Percentiles rank a stretch among this genome's conserved stretches.
phyloP scores from a whole-genome alignment of 805 yeast genomes.

The Yamadazyma kitorensis region DNA sequence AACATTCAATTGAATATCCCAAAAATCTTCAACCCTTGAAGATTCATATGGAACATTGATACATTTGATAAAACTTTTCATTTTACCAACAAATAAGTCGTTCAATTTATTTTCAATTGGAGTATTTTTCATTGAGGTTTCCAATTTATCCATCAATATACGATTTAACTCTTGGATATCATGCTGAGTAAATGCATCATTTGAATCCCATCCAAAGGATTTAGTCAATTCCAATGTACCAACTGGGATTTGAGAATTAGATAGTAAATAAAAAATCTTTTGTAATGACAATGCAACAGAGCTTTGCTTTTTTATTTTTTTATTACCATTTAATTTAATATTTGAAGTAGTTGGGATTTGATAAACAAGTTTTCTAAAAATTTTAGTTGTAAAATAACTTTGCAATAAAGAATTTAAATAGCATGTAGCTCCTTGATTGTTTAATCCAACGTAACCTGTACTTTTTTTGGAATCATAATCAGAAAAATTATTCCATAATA shows the following conservation, averaged over 20 bases:
- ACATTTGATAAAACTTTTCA: slow-evolving; percentile 93
- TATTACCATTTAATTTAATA: slow-evolving; percentile 25
- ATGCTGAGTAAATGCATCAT: slow-evolving; percentile 95
- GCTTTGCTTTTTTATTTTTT: slow-evolving; percentile 18
- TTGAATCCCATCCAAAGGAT: slow-evolving; percentile 96
- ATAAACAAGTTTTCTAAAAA: slow-evolving; percentile 81
- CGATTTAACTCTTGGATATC: slow-evolving; percentile 97
- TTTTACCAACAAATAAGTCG: slow-evolving; percentile 90
- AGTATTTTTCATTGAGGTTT: slow-evolving; percentile 87
- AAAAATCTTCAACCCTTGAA: slow-evolving; percentile 87
- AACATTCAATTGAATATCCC: slow-evolving; percentile 97
- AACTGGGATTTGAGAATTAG: slow-evolving; percentile 69
- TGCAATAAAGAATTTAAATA: slow-evolving; percentile 90
- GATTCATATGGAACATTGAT: slow-evolving; percentile 91
- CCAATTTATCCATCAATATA: slow-evolving; percentile 91
- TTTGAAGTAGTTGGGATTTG: slow-evolving; percentile 71
- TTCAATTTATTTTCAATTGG: slow-evolving; percentile 55
- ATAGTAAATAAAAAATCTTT: slow-evolving; percentile 77
- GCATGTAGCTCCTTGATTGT: slow-evolving; percentile 98
- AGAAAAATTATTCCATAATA: slow-evolving; percentile 83
- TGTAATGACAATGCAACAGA: slow-evolving; percentile 85
- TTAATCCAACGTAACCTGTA: slow-evolving; percentile 90
- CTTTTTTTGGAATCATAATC: slow-evolving; percentile 83
- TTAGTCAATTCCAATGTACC: slow-evolving; percentile 84
- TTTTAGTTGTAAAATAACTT: slow-evolving; percentile 81